A percentile compares a stretch with the other conserved stretches of the same genome.
phyloP scores from a whole-genome alignment of 2,329 filamentous ascomycete species.

The Exophiala lecanii-corni region DNA sequence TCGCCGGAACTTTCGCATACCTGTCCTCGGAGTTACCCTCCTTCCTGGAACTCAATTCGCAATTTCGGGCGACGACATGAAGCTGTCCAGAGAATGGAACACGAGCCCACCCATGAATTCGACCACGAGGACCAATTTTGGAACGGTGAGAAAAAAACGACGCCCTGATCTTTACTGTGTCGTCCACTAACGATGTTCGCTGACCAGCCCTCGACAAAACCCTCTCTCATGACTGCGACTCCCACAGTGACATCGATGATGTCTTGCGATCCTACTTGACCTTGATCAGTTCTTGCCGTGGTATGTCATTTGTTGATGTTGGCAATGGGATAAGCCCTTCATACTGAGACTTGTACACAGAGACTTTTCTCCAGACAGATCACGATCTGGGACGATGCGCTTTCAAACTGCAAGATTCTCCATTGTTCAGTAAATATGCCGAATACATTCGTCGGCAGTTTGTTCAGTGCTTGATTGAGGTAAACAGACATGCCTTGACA shows the following conservation, averaged over 20 bases:
- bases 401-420: constrained; percentile 70
- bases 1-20: neutral
- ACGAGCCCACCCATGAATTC: constrained; percentile 59
- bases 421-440: constrained; percentile 67
- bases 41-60: neutral
- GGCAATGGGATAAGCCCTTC: neutral
- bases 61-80: constrained; percentile 33
- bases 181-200: no score
- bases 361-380: constrained; percentile 56
- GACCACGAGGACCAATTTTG: constrained; percentile 85
- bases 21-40: neutral
- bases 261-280: constrained; percentile 77
- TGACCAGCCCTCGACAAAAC: constrained; percentile 69
- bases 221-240: constrained; percentile 54
- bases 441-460: constrained; percentile 91
- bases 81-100: constrained; percentile 53
- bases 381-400: constrained; percentile 77
- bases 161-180: no score
- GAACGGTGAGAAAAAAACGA: constrained; percentile 69
- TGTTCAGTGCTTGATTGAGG: constrained; percentile 77
- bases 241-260: constrained; percentile 72
- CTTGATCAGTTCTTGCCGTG: constrained; percentile 68
- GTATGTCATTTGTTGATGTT: constrained; percentile 34
- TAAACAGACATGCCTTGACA: no score
- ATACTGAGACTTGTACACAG: constrained; percentile 3